Evolutionary conservation across 331 rosid genomes (phyloP), one percentile per base, ranked within the genome.

Genomic region (Malus hybrid): DNA sequence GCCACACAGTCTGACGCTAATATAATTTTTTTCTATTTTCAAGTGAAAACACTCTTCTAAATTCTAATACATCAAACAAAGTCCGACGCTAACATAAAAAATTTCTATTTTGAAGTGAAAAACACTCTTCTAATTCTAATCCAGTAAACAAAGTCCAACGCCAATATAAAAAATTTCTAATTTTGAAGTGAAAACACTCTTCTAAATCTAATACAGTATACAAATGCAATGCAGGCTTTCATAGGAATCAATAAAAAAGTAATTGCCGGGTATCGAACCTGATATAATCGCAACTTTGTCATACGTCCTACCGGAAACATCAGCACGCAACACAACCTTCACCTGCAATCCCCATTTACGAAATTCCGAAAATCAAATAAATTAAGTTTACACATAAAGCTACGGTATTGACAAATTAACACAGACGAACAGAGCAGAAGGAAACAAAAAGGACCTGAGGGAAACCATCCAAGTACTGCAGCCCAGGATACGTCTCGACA

Each of bases 241-340:
- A 63, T 28, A 61, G 66, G 11, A 27, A 64, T 63, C 68, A 8
- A 15, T 31, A 16, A 64, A 64, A 29, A 16, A 0, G 36, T 36
- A 19, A 16, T 9, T 24, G 33, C 48, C 44, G 65, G 71, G 54
- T 50, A 18, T 4, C 44, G 72, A 63, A 90, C 99, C 99, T 85
- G 99, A 90, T 84, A 94, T 86, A 44, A 92, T 54, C n/a, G 99
- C 96, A 74, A 94, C 99, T 88, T 94, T 94, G 76, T 89, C 78
- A 28, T 90, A 89, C 32, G 90, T 87, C 65, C 83, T 84, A 71
- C 86, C 69, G 5, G 93, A 88, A 80, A 92, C 90, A 86, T 92
- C 99, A 13, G 90, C 93, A 34, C 97, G 99, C 69, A 95, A 67
- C 24, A 95, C 99, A 71, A 95, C 97, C 85, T 95, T 95, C 86